phyloP scores from a whole-genome alignment of 441 rosid genomes.

The Erodium chrysanthum region DNA sequence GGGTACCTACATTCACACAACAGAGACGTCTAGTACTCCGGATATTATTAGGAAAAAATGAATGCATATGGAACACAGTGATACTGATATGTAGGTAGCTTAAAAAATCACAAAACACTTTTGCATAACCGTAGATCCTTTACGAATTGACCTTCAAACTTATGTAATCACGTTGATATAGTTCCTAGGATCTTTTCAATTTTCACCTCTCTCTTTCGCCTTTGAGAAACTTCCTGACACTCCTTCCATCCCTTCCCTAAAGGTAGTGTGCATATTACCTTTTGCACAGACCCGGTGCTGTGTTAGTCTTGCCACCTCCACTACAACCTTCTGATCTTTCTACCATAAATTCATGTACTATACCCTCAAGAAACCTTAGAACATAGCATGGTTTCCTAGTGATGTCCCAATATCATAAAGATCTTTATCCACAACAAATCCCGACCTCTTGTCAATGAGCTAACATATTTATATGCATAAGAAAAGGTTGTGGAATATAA shows the following conservation, averaged over 20 bases:
- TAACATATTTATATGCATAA: too few species aligned
- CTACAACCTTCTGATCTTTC: neutral
- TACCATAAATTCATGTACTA: neutral
- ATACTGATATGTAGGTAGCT: too few species aligned
- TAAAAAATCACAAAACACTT: too few species aligned
- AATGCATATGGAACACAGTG: neutral
- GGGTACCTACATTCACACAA: conserved; percentile 45
- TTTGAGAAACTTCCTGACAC: too few species aligned
- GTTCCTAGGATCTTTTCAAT: too few species aligned
- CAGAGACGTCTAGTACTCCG: neutral
- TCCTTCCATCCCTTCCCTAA: too few species aligned
- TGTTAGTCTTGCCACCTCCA: neutral
- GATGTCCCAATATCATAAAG: neutral
- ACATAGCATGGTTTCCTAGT: neutral
- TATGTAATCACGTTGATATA: too few species aligned
- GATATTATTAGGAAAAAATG: neutral
- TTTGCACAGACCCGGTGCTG: neutral
- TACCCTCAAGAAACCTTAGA: neutral
- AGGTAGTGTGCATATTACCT: neutral
- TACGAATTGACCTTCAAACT: too few species aligned
- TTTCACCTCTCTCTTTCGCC: too few species aligned
- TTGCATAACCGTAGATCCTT: too few species aligned
- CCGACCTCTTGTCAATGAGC: too few species aligned
- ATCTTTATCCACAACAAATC: neutral
- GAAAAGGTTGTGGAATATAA: too few species aligned